These are phyloP conservation scores for Dryadomyces quercivorus DNA, from an alignment of 2,329 filamentous ascomycete species.

Conservation along the genomic window DNA sequence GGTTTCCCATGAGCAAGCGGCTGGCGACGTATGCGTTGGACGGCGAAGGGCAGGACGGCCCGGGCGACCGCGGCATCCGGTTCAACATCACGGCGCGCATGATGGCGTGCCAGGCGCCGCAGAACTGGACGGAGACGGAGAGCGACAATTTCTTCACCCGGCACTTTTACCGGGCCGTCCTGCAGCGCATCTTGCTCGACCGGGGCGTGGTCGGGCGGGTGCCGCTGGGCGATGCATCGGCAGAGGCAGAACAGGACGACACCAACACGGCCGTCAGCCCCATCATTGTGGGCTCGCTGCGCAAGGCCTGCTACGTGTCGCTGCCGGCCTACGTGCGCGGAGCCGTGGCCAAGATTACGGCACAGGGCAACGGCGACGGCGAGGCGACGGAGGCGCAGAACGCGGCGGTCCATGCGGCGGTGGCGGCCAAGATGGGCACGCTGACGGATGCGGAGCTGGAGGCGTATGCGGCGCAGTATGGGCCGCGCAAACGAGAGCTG, in stretches of 20 bases:
- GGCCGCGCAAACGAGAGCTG: slow-evolving; percentile 61
- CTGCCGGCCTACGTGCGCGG: slow-evolving; percentile 70
- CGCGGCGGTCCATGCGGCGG: slow-evolving; percentile 26
- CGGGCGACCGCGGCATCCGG: slow-evolving; percentile 46
- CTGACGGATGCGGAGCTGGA: slow-evolving; percentile 67
- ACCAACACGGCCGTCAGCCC: slow-evolving; percentile 56
- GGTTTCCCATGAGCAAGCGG: slow-evolving; percentile 80
- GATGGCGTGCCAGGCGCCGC: slow-evolving; percentile 94
- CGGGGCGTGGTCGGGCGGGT: slow-evolving; percentile 59
- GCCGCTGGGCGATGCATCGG: slow-evolving; percentile 39
- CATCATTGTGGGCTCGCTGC: slow-evolving; percentile 74
- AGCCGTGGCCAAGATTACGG: slow-evolving; percentile 58
- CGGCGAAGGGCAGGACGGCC: neutral
- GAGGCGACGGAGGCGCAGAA: slow-evolving; percentile 19
- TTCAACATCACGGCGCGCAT: slow-evolving; percentile 94
- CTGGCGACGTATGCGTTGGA: slow-evolving; percentile 38
- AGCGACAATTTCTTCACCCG: slow-evolving; percentile 82
- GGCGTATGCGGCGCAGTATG: slow-evolving; percentile 54
- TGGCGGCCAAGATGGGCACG: slow-evolving; percentile 50
- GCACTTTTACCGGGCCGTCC: slow-evolving; percentile 81
- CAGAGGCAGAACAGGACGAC: no score
- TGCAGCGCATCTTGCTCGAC: slow-evolving; percentile 90
- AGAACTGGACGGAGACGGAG: slow-evolving; percentile 76
- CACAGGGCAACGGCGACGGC: slow-evolving; percentile 9
- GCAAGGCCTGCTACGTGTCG: slow-evolving; percentile 65